Evolutionary conservation across 345 rosid genomes (phyloP).

Genomic region (Lagerstroemia speciosa): DNA sequence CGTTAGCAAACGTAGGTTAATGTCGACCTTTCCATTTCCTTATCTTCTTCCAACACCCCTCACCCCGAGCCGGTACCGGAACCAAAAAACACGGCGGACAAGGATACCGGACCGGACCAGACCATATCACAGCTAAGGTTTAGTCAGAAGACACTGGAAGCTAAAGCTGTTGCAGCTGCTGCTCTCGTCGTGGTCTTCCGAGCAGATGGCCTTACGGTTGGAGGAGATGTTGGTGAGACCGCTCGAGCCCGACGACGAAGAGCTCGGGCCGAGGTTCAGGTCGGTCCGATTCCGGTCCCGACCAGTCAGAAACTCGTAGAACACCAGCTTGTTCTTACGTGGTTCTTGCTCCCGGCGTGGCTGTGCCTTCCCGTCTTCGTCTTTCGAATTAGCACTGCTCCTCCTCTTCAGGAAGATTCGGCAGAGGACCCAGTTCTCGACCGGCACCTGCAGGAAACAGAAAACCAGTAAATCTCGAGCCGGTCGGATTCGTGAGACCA

Average conservation of each 20-base stretch:
- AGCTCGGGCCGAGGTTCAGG: conserved; percentile 47
- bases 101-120: background rate
- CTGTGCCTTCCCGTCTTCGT: conserved; percentile 27
- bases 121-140: conserved; percentile 25
- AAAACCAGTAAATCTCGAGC: background rate
- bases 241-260: conserved; percentile 71
- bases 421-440: conserved; percentile 87
- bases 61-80: background rate
- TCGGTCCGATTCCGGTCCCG: conserved; percentile 47
- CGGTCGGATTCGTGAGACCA: no score
- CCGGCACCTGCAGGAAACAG: conserved; percentile 29
- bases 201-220: conserved; percentile 12
- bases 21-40: background rate
- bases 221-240: conserved; percentile 59
- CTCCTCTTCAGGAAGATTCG: conserved; percentile 90
- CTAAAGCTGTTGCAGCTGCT: conserved; percentile 61
- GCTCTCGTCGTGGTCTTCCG: conserved; percentile 59
- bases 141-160: conserved; percentile 36
- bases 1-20: background rate
- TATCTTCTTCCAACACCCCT: background rate
- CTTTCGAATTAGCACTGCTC: conserved; percentile 22
- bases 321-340: conserved; percentile 39
- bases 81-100: background rate
- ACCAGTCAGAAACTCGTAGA: conserved; percentile 72
- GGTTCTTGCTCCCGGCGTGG: conserved; percentile 19